Percentiles rank a stretch among this genome's conserved stretches.
These are phyloP conservation scores for Beauveria sp. DNA, from an alignment of 2,329 filamentous ascomycete genomes.

Conservation along the genomic window DNA sequence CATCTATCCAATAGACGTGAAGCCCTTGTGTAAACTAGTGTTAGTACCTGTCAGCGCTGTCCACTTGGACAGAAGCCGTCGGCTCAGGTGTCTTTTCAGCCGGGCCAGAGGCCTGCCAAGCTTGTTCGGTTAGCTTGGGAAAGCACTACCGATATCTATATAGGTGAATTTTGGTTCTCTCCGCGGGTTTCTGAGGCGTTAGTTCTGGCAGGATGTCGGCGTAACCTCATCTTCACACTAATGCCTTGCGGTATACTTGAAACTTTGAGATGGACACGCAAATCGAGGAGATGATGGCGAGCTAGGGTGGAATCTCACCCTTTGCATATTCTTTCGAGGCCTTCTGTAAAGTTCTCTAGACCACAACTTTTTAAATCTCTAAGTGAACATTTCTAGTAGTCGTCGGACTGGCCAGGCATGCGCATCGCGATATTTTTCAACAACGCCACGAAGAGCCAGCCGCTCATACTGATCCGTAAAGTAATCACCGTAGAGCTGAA, in stretches of 20 bases:
- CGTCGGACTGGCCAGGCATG: conserved; percentile 33
- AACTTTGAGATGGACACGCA: too few species aligned
- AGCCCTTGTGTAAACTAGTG: background rate
- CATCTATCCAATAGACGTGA: background rate
- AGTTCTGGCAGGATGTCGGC: background rate
- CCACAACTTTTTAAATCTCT: background rate
- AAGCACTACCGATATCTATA: too few species aligned
- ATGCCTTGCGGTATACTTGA: background rate
- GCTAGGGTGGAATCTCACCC: too few species aligned
- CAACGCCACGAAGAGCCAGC: conserved; percentile 29
- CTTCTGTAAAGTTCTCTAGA: background rate
- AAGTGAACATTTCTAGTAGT: conserved; percentile 28
- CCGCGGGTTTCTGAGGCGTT: too few species aligned
- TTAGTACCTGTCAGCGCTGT: background rate
- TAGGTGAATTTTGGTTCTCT: too few species aligned
- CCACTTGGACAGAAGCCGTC: background rate
- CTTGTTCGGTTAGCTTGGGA: too few species aligned
- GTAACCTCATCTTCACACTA: background rate
- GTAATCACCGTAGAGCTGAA: conserved; percentile 35
- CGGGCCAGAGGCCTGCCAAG: too few species aligned
- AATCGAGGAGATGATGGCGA: too few species aligned
- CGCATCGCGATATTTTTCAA: conserved; percentile 37
- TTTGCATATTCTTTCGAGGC: background rate
- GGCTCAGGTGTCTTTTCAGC: background rate
- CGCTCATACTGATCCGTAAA: conserved; percentile 33